Evolutionary conservation across 441 rosid genomes (phyloP), one percentile per base, ranked within the genome.

Genomic region (Erodium texanum): DNA sequence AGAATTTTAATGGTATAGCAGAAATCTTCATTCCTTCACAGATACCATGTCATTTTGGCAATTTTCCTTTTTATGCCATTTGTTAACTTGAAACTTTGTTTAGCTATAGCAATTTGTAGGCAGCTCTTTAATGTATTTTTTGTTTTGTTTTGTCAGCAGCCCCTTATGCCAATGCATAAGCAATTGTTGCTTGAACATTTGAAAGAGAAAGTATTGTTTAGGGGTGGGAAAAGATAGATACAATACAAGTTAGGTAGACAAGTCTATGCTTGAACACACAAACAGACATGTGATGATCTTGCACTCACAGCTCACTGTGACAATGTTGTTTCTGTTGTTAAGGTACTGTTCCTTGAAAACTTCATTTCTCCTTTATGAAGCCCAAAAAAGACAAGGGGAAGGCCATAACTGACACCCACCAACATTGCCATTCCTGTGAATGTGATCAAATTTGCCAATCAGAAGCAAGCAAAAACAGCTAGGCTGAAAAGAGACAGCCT

Each of bases 341-440:
- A 27, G 32, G 32, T 27, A 27, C 4, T 27, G 32, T 1, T 1
- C 32, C 32, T 27, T 27, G 1, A 71, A 27, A 86, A 79, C 77
- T 70, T 84, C 74, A 83, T 82, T 75, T 82, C 86, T 71, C 82
- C 83, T 66, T 78, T 72, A 18, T 64, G 41, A 65, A 85, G 23
- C 36, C 73, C 79, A 58, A 85, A 86, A 83, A 85, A 86, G 74
- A 82, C 75, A 73, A 80, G 70, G 12, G 92, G 85, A 62, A 82
- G 83, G 68, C 91, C 89, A 67, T 68, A 82, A 61, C 87, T 77
- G 75, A 89, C 76, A 58, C 24, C 65, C 68, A 78, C 86, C 74
- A 80, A 79, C 65, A 76, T 62, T 56, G 68, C 72, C 90, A 83
- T 85, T 63, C 85, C 92, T 85, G 79, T 77, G 67, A 45, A 45